phyloP scores from a whole-genome alignment of 1,139 yeast species.

The Yamadazyma pseudoaaseri region DNA sequence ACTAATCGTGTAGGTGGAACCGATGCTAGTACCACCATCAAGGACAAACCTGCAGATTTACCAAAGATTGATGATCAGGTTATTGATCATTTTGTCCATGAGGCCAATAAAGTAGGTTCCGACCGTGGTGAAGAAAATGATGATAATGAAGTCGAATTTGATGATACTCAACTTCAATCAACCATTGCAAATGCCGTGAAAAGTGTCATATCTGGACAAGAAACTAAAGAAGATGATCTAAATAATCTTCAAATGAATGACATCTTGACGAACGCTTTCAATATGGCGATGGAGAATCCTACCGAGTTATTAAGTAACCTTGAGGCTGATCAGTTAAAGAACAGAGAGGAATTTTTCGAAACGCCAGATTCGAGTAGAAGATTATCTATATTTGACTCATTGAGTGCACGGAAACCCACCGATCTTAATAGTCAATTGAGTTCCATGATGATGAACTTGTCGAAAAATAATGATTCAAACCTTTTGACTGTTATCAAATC shows the following conservation, averaged over 20 bases:
- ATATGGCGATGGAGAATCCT: conserved; percentile 70
- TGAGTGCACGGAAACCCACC: conserved; percentile 25
- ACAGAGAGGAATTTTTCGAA: conserved; percentile 5
- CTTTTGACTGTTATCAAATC: conserved; percentile 39
- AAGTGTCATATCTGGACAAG: conserved; percentile 19
- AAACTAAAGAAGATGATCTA: conserved; percentile 43
- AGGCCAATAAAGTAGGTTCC: conserved; percentile 22
- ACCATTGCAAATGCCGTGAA: conserved; percentile 28
- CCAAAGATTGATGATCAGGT: conserved; percentile 42
- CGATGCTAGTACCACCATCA: conserved; percentile 12
- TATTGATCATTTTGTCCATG: conserved; percentile 38
- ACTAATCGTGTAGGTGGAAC: conserved; percentile 32
- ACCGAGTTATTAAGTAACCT: conserved; percentile 52
- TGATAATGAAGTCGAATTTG: conserved; percentile 3
- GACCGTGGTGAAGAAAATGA: conserved; percentile 2
- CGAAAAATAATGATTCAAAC: conserved; percentile 26
- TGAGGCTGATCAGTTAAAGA: conserved; percentile 31
- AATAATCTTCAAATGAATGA: conserved; percentile 58
- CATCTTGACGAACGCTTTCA: conserved; percentile 70
- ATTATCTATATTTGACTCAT: conserved; percentile 63
- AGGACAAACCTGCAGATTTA: conserved; percentile 13
- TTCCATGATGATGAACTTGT: conserved; percentile 23
- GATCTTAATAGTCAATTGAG: conserved; percentile 28
- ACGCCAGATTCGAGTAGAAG: conserved; percentile 21
- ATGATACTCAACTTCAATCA: conserved; percentile 17